Evolutionary conservation across 2,329 filamentous ascomycete genomes (phyloP).

Genomic region (Colletotrichum neosansevieriae): DNA sequence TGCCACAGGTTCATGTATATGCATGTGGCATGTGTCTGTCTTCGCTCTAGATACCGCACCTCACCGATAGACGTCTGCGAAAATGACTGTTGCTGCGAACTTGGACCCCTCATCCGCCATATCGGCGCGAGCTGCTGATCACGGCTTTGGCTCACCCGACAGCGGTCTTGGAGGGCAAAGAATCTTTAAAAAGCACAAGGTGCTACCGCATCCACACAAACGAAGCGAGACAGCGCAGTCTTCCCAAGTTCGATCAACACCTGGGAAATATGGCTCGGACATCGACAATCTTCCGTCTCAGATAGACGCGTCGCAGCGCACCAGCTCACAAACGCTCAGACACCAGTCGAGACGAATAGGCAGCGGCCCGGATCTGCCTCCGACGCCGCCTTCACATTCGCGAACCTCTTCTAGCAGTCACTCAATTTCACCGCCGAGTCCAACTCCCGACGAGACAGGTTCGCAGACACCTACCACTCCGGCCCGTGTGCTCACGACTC

Average conservation of each 20-base stretch:
- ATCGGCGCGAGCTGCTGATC: conserved; percentile 48
- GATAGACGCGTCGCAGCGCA: conserved; percentile 48
- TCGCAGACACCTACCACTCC: conserved; percentile 55
- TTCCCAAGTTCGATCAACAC: conserved; percentile 36
- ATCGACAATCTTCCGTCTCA: conserved; percentile 40
- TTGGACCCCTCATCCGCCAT: conserved; percentile 48
- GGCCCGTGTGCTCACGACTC: conserved; percentile 64
- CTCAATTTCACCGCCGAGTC: conserved; percentile 57
- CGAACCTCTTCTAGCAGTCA: conserved; percentile 67
- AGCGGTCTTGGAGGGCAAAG: conserved; percentile 48
- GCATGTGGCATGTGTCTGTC: conserved; percentile 20
- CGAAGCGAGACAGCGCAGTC: conserved; percentile 35
- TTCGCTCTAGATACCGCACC: not conserved
- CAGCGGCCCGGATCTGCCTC: conserved; percentile 65
- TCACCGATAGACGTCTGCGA: not conserved
- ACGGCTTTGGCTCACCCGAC: conserved; percentile 45
- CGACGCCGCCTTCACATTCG: conserved; percentile 73
- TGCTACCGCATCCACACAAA: conserved; percentile 52
- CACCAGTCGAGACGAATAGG: conserved; percentile 57
- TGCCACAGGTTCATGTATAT: conserved; percentile 32
- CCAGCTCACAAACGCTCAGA: conserved; percentile 55
- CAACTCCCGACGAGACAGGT: conserved; percentile 52
- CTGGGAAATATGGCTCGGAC: conserved; percentile 39
- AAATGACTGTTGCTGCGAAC: conserved; percentile 45
- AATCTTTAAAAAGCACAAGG: conserved; percentile 62